These are phyloP conservation scores for Eimeria nieschulzi DNA, from an alignment of 169 alveolate species.

Conservation along the genomic window DNA sequence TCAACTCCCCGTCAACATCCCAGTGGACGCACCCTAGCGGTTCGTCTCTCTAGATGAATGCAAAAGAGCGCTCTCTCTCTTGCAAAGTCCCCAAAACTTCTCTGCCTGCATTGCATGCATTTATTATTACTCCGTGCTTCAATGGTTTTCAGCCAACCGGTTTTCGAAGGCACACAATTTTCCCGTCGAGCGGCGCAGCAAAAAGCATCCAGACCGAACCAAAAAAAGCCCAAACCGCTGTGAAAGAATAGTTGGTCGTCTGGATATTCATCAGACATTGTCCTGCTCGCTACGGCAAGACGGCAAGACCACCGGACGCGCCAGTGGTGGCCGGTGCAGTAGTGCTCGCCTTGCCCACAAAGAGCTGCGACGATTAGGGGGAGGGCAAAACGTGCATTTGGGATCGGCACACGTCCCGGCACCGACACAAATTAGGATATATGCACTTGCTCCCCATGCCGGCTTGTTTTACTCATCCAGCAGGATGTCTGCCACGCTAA, in stretches of 20 bases:
- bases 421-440: too few relatives aligned
- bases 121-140: too few relatives aligned
- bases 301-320: conserved; percentile 11
- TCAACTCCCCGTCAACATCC: too few relatives aligned
- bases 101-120: too few relatives aligned
- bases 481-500: too few relatives aligned
- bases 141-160: conserved; percentile 27
- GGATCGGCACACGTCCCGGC: too few relatives aligned
- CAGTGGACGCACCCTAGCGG: too few relatives aligned
- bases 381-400: not conserved
- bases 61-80: too few relatives aligned
- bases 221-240: conserved; percentile 43
- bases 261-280: conserved; percentile 45
- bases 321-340: conserved; percentile 25
- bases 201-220: conserved; percentile 30
- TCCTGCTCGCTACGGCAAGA: conserved; percentile 41
- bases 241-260: conserved; percentile 32
- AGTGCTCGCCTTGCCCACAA: conserved; percentile 27
- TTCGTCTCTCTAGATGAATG: too few relatives aligned
- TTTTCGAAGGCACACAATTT: conserved; percentile 44
- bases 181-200: not conserved
- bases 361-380: conserved; percentile 25
- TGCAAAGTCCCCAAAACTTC: too few relatives aligned
- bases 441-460: too few relatives aligned
- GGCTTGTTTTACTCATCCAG: too few relatives aligned